These are phyloP conservation scores for Thymus mandschuricus DNA, from an alignment of 257 asterid species.

Conservation along the genomic window DNA sequence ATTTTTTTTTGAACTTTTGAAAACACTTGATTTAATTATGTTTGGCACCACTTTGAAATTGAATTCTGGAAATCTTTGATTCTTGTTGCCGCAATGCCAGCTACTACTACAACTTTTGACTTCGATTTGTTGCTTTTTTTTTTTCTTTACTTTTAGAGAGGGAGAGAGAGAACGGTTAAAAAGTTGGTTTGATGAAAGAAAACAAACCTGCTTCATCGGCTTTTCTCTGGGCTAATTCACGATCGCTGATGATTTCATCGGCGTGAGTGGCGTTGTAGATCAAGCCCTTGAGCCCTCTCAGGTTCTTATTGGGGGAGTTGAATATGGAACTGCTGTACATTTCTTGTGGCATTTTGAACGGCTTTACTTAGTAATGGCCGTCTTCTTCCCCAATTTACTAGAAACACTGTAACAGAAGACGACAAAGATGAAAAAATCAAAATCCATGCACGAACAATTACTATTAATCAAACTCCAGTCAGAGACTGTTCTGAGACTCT, in stretches of 20 bases:
- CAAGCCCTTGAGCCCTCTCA: constrained; percentile 66
- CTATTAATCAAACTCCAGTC: background rate
- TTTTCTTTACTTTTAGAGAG: background rate
- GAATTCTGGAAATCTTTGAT: constrained; percentile 28
- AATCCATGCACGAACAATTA: constrained; percentile 19
- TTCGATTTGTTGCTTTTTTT: background rate
- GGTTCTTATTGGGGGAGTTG: constrained; percentile 65
- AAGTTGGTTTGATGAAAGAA: background rate
- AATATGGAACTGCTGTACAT: constrained; percentile 39
- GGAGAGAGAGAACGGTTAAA: too few relatives aligned
- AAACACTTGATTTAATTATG: background rate
- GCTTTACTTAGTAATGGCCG: background rate
- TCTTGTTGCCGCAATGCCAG: constrained; percentile 18
- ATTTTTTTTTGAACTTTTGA: constrained; percentile 24
- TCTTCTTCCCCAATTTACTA: constrained; percentile 5
- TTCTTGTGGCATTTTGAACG: constrained; percentile 69
- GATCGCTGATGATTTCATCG: constrained; percentile 69
- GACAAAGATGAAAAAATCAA: background rate
- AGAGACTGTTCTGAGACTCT: background rate
- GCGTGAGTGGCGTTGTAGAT: constrained; percentile 42
- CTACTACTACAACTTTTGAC: constrained; percentile 33
- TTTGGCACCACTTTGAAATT: constrained; percentile 31
- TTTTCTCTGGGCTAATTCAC: constrained; percentile 79
- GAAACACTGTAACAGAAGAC: background rate
- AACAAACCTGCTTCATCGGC: constrained; percentile 83